These are phyloP conservation scores for Botrytis tulipae DNA, from an alignment of 2,329 filamentous ascomycete species.

Conservation along the genomic window DNA sequence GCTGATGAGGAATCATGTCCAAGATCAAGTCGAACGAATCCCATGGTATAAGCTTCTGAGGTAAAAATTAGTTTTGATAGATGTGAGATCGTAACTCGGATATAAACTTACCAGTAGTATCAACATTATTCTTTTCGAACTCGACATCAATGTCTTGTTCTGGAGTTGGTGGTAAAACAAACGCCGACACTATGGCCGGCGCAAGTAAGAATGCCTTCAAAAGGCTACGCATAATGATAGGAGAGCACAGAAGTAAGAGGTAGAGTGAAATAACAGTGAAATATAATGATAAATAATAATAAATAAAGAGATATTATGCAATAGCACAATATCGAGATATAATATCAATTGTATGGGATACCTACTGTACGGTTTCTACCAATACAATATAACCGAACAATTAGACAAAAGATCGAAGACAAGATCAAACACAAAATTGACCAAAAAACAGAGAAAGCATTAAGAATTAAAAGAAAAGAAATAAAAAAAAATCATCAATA, in stretches of 20 bases:
- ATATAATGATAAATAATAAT: background rate
- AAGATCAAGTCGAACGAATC: conserved; percentile 27
- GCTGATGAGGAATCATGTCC: conserved; percentile 27
- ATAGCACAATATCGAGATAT: background rate
- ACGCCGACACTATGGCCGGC: conserved; percentile 32
- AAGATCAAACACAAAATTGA: background rate
- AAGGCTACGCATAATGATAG: conserved; percentile 37
- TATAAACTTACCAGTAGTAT: background rate
- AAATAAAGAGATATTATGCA: background rate
- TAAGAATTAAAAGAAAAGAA: background rate
- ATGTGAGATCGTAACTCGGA: no score
- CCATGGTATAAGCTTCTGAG: conserved; percentile 25
- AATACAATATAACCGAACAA: background rate
- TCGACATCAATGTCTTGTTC: background rate
- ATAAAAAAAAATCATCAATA: background rate
- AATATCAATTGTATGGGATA: background rate
- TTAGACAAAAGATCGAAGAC: background rate
- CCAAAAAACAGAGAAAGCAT: background rate
- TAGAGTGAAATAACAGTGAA: background rate
- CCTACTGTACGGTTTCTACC: background rate
- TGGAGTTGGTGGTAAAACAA: conserved; percentile 27
- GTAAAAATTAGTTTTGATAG: background rate
- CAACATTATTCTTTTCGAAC: background rate
- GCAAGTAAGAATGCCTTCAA: conserved; percentile 36
- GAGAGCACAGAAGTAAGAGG: background rate